Percentiles rank a stretch among this genome's conserved stretches.
Conservation (phyloP, 352 stramenopile species). For the Pythium dissotocum region DNA sequence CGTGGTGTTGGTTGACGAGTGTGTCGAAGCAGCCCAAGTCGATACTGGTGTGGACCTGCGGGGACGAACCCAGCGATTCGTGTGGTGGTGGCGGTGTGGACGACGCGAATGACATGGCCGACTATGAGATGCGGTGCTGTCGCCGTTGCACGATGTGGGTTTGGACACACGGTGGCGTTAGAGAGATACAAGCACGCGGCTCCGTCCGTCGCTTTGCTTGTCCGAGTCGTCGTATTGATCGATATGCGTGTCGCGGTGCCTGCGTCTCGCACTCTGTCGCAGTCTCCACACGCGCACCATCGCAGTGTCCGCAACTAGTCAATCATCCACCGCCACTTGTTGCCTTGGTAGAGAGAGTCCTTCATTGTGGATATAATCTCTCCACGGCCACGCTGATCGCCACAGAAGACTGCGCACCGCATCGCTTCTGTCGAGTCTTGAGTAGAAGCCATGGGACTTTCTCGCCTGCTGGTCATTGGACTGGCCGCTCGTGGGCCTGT, state of each 20-base stretch:
- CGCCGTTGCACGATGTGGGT: not conserved
- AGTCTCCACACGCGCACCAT: too few relatives aligned
- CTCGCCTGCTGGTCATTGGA: not conserved
- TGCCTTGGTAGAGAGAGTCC: not conserved
- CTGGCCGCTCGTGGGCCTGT: not conserved
- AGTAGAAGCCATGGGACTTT: not conserved
- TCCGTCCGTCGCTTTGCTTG: not conserved
- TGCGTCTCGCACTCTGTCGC: too few relatives aligned
- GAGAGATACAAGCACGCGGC: not conserved
- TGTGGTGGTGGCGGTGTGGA: not conserved
- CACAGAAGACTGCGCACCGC: not conserved
- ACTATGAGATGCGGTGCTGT: not conserved
- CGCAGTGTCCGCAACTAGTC: too few relatives aligned
- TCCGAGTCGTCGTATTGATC: too few relatives aligned
- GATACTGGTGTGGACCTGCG: constrained; percentile 5
- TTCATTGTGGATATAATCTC: not conserved
- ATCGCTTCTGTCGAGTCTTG: not conserved
- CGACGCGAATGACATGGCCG: not conserved
- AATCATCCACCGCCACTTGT: not conserved
- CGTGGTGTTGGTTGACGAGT: not conserved
- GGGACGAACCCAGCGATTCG: not conserved
- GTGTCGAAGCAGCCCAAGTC: constrained; percentile 20
- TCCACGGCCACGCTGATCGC: not conserved
- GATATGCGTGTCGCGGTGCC: too few relatives aligned
- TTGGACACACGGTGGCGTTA: not conserved